Percentiles rank a stretch among this genome's conserved stretches.
These are phyloP conservation scores for Lactarius akahatsu DNA, from an alignment of 768 basidiomycete genomes.

Conservation along the genomic window DNA sequence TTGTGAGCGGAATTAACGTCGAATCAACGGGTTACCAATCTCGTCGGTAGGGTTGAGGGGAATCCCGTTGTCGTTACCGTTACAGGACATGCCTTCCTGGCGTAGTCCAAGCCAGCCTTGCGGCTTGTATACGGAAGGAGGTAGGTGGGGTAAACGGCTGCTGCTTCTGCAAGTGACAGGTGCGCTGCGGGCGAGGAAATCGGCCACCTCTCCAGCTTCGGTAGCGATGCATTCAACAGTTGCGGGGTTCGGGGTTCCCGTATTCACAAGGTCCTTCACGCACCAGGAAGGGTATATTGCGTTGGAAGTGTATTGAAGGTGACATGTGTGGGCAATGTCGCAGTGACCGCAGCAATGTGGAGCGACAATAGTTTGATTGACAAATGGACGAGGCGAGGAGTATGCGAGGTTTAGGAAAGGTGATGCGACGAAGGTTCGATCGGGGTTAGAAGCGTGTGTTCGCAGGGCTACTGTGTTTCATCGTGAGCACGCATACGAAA, in stretches of 20 bases:
- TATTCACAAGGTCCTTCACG: neutral
- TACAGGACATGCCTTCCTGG: neutral
- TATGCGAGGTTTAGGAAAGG: slow-evolving; percentile 16
- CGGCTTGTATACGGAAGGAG: neutral
- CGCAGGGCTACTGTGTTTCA: neutral
- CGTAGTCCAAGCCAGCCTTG: neutral
- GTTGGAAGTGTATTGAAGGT: neutral
- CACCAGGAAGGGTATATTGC: neutral
- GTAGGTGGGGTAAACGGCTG: neutral
- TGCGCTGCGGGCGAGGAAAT: neutral
- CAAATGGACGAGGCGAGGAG: slow-evolving; percentile 12
- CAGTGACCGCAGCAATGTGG: neutral
- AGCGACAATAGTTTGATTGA: neutral
- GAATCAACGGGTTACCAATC: neutral
- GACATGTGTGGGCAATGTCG: neutral
- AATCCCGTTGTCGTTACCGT: neutral
- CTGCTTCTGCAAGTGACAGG: neutral
- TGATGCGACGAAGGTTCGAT: slow-evolving; percentile 8
- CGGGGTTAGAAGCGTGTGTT: neutral
- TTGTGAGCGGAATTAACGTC: neutral
- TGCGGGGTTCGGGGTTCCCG: neutral
- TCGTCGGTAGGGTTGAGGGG: neutral
- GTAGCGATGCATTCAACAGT: neutral
- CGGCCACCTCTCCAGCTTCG: neutral
- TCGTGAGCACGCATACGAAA: slow-evolving; percentile 6